Evolutionary conservation across 2,329 filamentous ascomycete genomes (phyloP), one percentile per base, ranked within the genome.

Genomic region (Cladosporium sp.): DNA sequence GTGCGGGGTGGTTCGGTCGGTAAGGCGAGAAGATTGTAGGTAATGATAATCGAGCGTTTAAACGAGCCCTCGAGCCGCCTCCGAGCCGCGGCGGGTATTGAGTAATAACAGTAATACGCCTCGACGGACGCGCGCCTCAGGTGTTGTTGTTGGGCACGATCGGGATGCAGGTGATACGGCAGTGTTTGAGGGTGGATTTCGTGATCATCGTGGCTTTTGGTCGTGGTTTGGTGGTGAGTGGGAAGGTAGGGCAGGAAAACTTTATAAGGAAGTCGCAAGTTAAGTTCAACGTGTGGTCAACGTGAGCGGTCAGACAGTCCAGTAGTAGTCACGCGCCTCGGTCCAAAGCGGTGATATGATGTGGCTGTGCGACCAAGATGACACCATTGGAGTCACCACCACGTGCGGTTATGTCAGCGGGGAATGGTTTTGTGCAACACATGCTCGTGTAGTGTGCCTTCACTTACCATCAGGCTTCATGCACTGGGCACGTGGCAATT

Each of bases 361-460:
- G 97, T 97, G 61, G 85, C 84, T 68, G 98, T 83, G 30, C 94
- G 86, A 64, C 91, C 91, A 73, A 93, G 89, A 57, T 57, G 54
- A 57, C 54, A 36, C 54, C 25, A 39, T 57, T 36, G 59, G 59
- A 54, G 48, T 53, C 59, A 54, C 7, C 1, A 25, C 59, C 59
- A 54, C 59, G 59, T 62, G 59, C 46, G 58, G 30, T 54, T 30
- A 62, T 32, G 59, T 54, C 59, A 53, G 28, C 59, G 30, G 39
- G 28, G 32, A 60, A 26, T 58, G 21, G 13, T n/a, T 10, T 23
- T 56, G 53, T 56, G 30, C 34, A 18, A 36, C 30, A 58, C 13
- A 23, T 43, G 54, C n/a, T 43, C 30, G 98, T 86, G 16, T 94
- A 93, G 69, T 91, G 91, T 10, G 94, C 94, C 56, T 94, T 94